Percentiles rank a stretch among this genome's conserved stretches.
phyloP scores from a whole-genome alignment of 179 eudicot species.

The Beta lomatogona region DNA sequence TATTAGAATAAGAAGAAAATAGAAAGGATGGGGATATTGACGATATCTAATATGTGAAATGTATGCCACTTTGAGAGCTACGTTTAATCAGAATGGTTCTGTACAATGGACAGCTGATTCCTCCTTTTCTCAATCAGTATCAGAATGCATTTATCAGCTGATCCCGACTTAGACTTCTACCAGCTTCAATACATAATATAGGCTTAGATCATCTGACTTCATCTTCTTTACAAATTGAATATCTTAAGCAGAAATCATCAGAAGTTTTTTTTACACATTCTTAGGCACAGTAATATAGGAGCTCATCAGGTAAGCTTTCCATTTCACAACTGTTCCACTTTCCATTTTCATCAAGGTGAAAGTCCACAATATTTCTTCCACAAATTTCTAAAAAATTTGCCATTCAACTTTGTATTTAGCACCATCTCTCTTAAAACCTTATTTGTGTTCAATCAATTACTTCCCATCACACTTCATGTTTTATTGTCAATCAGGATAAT shows the following conservation, averaged over 20 bases:
- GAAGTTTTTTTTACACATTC: neutral
- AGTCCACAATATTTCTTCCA: neutral
- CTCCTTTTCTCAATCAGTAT: neutral
- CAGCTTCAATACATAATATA: neutral
- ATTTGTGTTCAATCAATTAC: neutral
- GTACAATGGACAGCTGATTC: neutral
- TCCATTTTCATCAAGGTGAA: neutral
- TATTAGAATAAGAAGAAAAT: neutral
- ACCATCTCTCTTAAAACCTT: neutral
- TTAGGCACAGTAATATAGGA: neutral
- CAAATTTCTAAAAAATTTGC: neutral
- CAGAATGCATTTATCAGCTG: neutral
- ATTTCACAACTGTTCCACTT: neutral
- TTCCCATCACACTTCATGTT: neutral
- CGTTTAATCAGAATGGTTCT: neutral
- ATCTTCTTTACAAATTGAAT: neutral
- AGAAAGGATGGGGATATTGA: neutral
- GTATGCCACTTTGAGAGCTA: neutral
- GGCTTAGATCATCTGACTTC: neutral
- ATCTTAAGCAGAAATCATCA: neutral
- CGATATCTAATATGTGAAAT: constrained; percentile 2
- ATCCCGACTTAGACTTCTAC: too few relatives aligned
- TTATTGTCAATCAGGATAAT: neutral
- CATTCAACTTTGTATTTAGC: neutral
- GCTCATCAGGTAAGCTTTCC: neutral